phyloP scores from a whole-genome alignment of 2,329 filamentous ascomycete genomes.

The Macrophomina pseudophaseolina region DNA sequence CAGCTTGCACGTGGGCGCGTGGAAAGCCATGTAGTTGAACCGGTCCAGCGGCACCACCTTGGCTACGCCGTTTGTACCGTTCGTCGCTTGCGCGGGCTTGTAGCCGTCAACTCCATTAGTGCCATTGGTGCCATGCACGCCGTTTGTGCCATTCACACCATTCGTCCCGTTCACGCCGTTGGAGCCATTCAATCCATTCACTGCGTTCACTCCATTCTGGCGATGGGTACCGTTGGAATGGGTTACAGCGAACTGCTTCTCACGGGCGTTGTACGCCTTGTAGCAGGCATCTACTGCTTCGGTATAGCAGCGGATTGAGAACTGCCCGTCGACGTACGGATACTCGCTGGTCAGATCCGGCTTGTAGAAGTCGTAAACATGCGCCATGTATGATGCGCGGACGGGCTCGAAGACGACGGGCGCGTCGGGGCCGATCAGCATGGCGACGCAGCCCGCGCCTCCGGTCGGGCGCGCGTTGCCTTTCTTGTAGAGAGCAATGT shows the following conservation, averaged over 20 bases:
- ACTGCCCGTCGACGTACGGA: slow-evolving; percentile 59
- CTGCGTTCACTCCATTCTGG: too few relatives aligned
- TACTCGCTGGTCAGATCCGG: slow-evolving; percentile 60
- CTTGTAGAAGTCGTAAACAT: slow-evolving; percentile 63
- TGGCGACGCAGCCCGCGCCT: slow-evolving; percentile 59
- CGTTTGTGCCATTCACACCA: too few relatives aligned
- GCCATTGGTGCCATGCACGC: too few relatives aligned
- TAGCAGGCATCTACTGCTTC: slow-evolving; percentile 59
- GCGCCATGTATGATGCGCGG: slow-evolving; percentile 57
- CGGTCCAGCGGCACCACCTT: slow-evolving; percentile 55
- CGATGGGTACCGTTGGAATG: too few relatives aligned
- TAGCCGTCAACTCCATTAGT: too few relatives aligned
- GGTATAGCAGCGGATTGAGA: slow-evolving; percentile 59
- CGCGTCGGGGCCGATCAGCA: slow-evolving; percentile 58
- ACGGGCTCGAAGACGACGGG: slow-evolving; percentile 57
- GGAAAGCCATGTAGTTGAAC: slow-evolving; percentile 62
- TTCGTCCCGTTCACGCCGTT: too few relatives aligned
- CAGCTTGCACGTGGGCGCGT: slow-evolving; percentile 60
- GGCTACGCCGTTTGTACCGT: slow-evolving; percentile 39
- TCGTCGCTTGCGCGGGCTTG: slow-evolving; percentile 49
- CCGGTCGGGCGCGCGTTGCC: slow-evolving; percentile 58
- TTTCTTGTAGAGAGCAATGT: slow-evolving; percentile 62
- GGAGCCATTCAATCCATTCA: too few relatives aligned
- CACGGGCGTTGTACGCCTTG: slow-evolving; percentile 58
- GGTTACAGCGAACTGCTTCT: slow-evolving; percentile 34